Evolutionary conservation across 768 basidiomycete genomes (phyloP).

Genomic region (Boletellus ananiceps): DNA sequence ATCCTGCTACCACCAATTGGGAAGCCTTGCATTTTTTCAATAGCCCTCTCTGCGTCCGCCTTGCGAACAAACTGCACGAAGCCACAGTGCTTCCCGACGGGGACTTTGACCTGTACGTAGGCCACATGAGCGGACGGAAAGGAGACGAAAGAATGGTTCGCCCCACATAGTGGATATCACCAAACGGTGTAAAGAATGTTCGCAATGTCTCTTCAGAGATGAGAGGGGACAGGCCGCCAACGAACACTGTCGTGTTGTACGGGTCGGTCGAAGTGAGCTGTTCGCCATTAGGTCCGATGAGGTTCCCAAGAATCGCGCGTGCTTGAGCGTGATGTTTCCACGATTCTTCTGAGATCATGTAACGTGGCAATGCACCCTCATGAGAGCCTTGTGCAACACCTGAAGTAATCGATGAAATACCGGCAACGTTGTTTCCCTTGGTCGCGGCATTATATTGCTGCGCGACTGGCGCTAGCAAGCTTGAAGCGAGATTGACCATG

Average conservation of each 20-base stretch:
- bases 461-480: slow-evolving; percentile 44
- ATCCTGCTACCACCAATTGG: slow-evolving; percentile 91
- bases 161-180: slow-evolving; percentile 86
- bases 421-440: slow-evolving; percentile 22
- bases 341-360: slow-evolving; percentile 65
- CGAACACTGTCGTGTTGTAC: slow-evolving; percentile 96
- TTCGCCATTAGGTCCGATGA: slow-evolving; percentile 84
- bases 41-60: slow-evolving; percentile 86
- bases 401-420: slow-evolving; percentile 28
- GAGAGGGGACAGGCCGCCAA: slow-evolving; percentile 82
- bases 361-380: slow-evolving; percentile 44
- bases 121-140: slow-evolving; percentile 1
- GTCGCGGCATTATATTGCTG: slow-evolving; percentile 43
- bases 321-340: slow-evolving; percentile 86
- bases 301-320: slow-evolving; percentile 73
- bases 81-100: slow-evolving; percentile 91
- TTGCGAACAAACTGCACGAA: slow-evolving; percentile 95
- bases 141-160: neutral
- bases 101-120: slow-evolving; percentile 79
- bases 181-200: slow-evolving; percentile 90
- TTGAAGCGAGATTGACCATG: slow-evolving; percentile 44
- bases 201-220: slow-evolving; percentile 89
- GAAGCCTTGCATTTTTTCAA: slow-evolving; percentile 96
- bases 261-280: slow-evolving; percentile 86
- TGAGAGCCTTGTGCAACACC: slow-evolving; percentile 42